Evolutionary conservation across 1,284 basidiomycete species (phyloP).

Genomic region (Anthracocystis setariae): DNA sequence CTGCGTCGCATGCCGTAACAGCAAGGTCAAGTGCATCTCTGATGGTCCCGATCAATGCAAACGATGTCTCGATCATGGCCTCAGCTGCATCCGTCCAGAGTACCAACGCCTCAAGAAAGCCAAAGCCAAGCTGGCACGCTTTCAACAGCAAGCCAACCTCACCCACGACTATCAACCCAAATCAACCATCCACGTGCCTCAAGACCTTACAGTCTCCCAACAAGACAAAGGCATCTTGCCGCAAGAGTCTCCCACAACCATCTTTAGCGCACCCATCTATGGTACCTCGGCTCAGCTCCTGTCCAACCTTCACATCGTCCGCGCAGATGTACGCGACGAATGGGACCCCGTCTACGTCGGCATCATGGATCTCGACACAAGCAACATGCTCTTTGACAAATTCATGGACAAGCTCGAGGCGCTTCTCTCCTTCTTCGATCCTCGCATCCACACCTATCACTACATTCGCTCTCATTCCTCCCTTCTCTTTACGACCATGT

Average conservation of each 20-base stretch:
- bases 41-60: constrained; percentile 38
- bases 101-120: constrained; percentile 44
- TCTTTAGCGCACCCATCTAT: constrained; percentile 37
- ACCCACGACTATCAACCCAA: constrained; percentile 7
- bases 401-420: constrained; percentile 41
- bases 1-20: constrained; percentile 45
- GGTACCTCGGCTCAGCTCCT: constrained; percentile 36
- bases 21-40: constrained; percentile 45
- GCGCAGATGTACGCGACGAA: constrained; percentile 22
- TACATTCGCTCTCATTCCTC: constrained; percentile 38
- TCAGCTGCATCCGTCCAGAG: constrained; percentile 40
- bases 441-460: constrained; percentile 34
- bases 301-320: constrained; percentile 29
- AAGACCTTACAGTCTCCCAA: constrained; percentile 2
- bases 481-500: constrained; percentile 45
- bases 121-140: constrained; percentile 34
- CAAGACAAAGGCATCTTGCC: constrained; percentile 8
- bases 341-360: constrained; percentile 37
- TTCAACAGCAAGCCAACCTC: constrained; percentile 22
- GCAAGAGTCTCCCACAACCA: constrained; percentile 28
- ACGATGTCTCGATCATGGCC: constrained; percentile 34
- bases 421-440: constrained; percentile 43
- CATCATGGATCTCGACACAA: constrained; percentile 30
- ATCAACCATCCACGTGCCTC: neutral
- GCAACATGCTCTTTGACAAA: constrained; percentile 30